Evolutionary conservation across 2,329 filamentous ascomycete species (phyloP).

Genomic region (Diatrype stigma): DNA sequence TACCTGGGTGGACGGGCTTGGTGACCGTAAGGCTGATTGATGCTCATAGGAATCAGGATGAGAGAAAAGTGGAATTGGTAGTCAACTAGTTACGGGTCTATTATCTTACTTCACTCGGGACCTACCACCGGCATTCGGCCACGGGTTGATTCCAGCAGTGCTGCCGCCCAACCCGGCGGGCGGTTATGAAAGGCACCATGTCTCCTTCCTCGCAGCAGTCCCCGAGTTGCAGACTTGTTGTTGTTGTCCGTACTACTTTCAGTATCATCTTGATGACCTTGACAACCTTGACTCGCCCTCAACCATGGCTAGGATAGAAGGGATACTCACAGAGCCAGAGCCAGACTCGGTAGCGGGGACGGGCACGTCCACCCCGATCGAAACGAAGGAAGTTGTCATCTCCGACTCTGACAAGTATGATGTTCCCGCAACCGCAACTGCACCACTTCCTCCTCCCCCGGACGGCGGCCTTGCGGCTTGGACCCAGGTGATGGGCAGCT

Average conservation of each 20-base stretch:
- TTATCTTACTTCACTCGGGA: too few species aligned
- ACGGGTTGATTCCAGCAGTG: neutral
- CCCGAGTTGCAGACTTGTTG: neutral
- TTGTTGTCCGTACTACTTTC: neutral
- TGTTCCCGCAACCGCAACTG: neutral
- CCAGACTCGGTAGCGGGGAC: neutral
- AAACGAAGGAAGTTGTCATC: neutral
- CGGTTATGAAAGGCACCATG: too few species aligned
- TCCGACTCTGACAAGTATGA: neutral
- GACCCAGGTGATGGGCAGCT: conserved; percentile 40
- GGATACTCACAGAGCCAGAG: neutral
- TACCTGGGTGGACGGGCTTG: neutral
- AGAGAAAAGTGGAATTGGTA: too few species aligned
- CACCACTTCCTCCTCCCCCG: too few species aligned
- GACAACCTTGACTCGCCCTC: neutral
- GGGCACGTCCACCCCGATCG: conserved; percentile 2
- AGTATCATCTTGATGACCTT: too few species aligned
- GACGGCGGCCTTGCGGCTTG: conserved; percentile 32
- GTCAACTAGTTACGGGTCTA: too few species aligned
- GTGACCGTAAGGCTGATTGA: neutral
- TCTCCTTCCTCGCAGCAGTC: too few species aligned
- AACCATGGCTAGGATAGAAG: neutral
- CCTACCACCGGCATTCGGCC: neutral
- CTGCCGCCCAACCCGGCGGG: neutral
- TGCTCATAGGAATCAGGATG: too few species aligned